These are phyloP conservation scores for Pseudonectria buxi DNA, from an alignment of 2,329 filamentous ascomycete genomes.

Conservation along the genomic window DNA sequence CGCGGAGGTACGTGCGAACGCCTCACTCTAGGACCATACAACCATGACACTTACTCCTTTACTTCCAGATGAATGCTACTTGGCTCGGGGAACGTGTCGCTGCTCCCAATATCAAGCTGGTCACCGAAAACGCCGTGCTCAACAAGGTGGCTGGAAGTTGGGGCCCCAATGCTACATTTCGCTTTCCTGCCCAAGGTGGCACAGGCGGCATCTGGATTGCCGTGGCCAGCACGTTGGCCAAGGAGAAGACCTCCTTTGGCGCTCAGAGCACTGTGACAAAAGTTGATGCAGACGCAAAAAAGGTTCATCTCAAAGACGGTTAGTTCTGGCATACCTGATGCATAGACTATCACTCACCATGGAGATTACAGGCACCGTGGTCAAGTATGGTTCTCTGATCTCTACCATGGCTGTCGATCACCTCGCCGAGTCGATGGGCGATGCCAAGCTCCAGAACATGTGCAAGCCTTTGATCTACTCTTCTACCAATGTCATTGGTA, in stretches of 20 bases:
- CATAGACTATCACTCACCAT: too few species aligned
- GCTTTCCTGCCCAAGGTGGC: conserved; percentile 90
- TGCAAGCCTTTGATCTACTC: conserved; percentile 95
- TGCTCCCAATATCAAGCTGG: conserved; percentile 88
- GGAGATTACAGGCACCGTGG: too few species aligned
- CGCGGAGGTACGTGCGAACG: conserved; percentile 80
- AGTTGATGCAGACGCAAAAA: conserved; percentile 78
- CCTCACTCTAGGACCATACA: too few species aligned
- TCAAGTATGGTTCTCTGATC: conserved; percentile 75
- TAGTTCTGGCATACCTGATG: too few species aligned
- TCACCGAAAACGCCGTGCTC: conserved; percentile 89
- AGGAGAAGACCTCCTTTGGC: conserved; percentile 87
- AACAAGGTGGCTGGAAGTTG: conserved; percentile 95
- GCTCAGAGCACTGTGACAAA: conserved; percentile 79
- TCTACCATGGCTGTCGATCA: conserved; percentile 95
- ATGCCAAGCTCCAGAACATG: conserved; percentile 73
- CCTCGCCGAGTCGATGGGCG: conserved; percentile 79
- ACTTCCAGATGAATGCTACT: conserved; percentile 85
- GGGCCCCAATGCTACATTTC: conserved; percentile 97
- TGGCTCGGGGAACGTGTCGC: conserved; percentile 99
- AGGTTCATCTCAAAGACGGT: too few species aligned
- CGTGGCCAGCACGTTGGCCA: conserved; percentile 84
- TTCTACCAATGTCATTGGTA: conserved; percentile 92
- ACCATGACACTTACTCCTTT: conserved; percentile 1
- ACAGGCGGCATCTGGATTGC: conserved; percentile 99